Evolutionary conservation across 116 monocot genomes (phyloP).

Genomic region (Cymodocea nodosa): DNA sequence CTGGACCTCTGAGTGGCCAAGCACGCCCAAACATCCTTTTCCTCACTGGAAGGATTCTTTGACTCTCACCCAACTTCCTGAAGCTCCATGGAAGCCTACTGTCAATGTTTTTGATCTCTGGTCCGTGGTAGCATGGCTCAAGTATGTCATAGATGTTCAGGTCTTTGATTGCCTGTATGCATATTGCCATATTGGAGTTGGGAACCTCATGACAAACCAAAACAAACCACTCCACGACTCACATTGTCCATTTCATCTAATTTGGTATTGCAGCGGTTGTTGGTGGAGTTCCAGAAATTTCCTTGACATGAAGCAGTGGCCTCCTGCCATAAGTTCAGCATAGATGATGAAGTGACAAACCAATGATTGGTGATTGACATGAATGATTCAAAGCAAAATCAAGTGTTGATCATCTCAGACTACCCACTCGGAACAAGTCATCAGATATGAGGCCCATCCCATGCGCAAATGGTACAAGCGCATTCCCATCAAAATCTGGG

Average conservation of each 20-base stretch:
- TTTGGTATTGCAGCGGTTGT: conserved; percentile 13
- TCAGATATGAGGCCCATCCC: conserved; percentile 87
- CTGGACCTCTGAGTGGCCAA: conserved; percentile 79
- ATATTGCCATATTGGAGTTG: neutral
- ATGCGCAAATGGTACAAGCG: conserved; percentile 83
- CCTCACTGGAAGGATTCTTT: conserved; percentile 59
- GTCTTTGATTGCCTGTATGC: conserved; percentile 32
- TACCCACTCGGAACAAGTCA: conserved; percentile 45
- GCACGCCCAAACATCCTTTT: conserved; percentile 90
- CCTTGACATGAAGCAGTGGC: conserved; percentile 54
- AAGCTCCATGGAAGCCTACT: conserved; percentile 52
- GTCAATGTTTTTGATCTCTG: conserved; percentile 22
- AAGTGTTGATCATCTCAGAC: neutral
- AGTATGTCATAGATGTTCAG: conserved; percentile 85
- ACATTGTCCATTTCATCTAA: conserved; percentile 52
- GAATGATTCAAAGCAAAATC: neutral
- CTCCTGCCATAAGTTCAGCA: conserved; percentile 25
- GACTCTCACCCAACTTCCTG: conserved; percentile 57
- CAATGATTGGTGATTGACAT: too few species aligned
- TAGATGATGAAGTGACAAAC: neutral
- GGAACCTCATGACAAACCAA: neutral
- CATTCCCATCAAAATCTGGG: conserved; percentile 54
- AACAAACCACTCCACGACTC: conserved; percentile 2
- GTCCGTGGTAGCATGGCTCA: conserved; percentile 77
- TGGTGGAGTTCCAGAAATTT: conserved; percentile 78